A percentile compares a stretch with the other conserved stretches of the same genome.
Conservation (phyloP, 192 early-diverging fungal genomes). For the Coemansia sp. region DNA sequence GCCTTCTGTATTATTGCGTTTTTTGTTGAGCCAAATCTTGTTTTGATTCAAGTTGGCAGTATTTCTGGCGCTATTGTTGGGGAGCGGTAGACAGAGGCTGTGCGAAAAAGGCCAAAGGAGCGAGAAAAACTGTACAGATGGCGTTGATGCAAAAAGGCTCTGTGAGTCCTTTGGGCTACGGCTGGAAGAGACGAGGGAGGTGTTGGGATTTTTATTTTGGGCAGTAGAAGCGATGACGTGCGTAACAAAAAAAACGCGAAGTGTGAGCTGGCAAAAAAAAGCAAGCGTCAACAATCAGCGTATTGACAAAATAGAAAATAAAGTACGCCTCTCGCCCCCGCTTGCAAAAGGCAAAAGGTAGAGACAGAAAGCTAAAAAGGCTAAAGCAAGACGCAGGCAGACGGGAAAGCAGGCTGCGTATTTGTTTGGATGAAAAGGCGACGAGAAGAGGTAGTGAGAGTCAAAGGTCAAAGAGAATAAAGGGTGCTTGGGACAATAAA, state of each 20-base stretch:
- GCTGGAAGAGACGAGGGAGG: background rate
- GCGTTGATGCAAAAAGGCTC: background rate
- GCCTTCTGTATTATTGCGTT: background rate
- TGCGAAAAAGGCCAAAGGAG: background rate
- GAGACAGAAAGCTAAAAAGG: background rate
- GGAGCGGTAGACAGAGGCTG: background rate
- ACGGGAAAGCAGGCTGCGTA: background rate
- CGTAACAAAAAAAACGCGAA: background rate
- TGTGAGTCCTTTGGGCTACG: background rate
- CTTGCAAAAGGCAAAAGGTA: background rate
- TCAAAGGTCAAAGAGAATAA: background rate
- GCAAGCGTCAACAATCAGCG: background rate
- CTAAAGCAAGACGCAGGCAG: background rate
- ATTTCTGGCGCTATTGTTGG: background rate
- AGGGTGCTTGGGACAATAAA: background rate
- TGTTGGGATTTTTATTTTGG: background rate
- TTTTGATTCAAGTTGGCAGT: conserved; percentile 1
- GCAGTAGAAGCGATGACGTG: conserved; percentile 3
- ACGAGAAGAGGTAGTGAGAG: background rate
- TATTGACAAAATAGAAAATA: background rate
- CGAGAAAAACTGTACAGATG: background rate
- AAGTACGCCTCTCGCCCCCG: background rate
- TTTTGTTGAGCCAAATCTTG: conserved; percentile 2
- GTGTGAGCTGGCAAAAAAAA: conserved; percentile 6
- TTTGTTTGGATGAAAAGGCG: background rate